Conservation (phyloP, 2,329 filamentous ascomycete genomes). For the Calonectria pauciramosa region DNA sequence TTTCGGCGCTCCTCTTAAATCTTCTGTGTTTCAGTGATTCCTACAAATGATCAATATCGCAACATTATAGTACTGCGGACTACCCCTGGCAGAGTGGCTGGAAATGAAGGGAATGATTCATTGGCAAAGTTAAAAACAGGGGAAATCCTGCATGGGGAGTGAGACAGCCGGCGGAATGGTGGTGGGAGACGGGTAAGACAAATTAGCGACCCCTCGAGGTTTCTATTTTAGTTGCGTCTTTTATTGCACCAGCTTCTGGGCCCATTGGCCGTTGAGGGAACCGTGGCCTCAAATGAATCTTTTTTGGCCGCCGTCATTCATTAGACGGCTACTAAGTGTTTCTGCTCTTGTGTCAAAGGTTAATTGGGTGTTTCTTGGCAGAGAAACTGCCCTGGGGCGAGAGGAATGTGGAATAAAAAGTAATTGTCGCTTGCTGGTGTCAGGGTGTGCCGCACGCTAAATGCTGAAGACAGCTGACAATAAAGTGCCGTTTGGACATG, state of each 20-base stretch:
- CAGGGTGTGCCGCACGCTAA: neutral
- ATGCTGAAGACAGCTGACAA: neutral
- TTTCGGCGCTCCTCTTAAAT: neutral
- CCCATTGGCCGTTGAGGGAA: neutral
- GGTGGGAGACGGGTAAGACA: neutral
- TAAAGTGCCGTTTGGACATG: neutral
- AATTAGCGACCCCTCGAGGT: neutral
- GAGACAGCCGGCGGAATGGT: neutral
- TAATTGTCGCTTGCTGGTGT: neutral
- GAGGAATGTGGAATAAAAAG: neutral
- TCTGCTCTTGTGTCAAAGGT: neutral
- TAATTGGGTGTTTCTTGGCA: neutral
- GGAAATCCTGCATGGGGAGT: neutral
- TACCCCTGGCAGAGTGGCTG: neutral
- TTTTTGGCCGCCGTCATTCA: neutral
- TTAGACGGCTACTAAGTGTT: neutral
- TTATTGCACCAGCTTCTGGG: neutral
- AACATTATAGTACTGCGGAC: neutral
- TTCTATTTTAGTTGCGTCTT: neutral
- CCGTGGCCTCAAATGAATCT: neutral
- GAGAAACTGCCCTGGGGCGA: neutral
- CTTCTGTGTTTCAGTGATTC: neutral
- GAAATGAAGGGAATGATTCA: neutral
- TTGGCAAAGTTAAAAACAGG: neutral
- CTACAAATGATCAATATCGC: neutral